These are phyloP conservation scores for Naganishia vaughanmartiniae DNA, from an alignment of 768 basidiomycete genomes.

Conservation along the genomic window DNA sequence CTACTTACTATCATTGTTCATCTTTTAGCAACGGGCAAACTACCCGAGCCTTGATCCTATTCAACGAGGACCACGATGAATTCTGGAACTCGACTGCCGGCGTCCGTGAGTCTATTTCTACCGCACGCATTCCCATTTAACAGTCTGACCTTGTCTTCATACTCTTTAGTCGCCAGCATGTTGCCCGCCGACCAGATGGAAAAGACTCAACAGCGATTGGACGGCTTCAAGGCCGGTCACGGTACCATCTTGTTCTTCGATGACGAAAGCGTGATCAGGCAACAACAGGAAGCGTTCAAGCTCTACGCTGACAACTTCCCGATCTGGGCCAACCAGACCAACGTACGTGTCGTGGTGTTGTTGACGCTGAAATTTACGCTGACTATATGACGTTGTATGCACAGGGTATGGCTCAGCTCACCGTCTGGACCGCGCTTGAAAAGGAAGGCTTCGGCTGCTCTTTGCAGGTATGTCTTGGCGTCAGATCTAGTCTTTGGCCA, in stretches of 20 bases:
- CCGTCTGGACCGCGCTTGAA: constrained; percentile 51
- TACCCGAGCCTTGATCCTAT: constrained; percentile 48
- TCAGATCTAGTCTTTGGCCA: background rate
- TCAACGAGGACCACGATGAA: constrained; percentile 44
- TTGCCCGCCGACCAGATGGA: constrained; percentile 31
- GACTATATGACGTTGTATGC: background rate
- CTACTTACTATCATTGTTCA: background rate
- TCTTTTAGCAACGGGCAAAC: constrained; percentile 50
- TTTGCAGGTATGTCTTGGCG: constrained; percentile 33
- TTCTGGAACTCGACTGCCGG: constrained; percentile 44
- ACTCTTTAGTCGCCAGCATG: background rate
- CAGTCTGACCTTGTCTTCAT: background rate
- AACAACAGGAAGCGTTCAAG: constrained; percentile 42
- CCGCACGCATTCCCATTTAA: background rate
- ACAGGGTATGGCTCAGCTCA: constrained; percentile 43
- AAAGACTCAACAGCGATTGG: constrained; percentile 37
- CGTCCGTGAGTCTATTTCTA: constrained; percentile 31
- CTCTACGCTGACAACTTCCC: constrained; percentile 43
- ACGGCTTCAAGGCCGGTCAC: constrained; percentile 43
- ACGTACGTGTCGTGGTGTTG: constrained; percentile 34
- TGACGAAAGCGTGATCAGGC: constrained; percentile 39
- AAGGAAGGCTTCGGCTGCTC: constrained; percentile 51
- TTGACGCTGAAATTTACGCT: background rate
- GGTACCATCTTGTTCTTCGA: constrained; percentile 54
- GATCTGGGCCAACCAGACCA: constrained; percentile 36